phyloP scores from a whole-genome alignment of 345 rosid species.

The Atalantia buxifolia region DNA sequence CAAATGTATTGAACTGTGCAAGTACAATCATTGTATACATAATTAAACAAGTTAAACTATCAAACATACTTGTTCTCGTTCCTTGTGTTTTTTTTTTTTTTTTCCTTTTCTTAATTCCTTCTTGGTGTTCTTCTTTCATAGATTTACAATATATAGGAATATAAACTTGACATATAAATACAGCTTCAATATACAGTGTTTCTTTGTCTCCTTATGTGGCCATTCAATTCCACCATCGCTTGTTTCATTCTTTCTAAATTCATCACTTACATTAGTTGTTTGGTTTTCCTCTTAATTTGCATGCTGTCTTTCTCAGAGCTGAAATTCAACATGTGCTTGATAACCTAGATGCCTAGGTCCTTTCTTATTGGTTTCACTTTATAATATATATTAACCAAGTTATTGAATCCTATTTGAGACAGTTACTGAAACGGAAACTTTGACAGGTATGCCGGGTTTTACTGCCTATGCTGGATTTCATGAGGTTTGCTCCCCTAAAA shows the following conservation, averaged over 20 bases:
- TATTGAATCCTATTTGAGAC: not conserved
- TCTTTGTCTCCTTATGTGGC: not conserved
- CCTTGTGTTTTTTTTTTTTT: no score
- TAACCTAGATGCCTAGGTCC: not conserved
- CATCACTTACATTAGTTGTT: not conserved
- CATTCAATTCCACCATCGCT: not conserved
- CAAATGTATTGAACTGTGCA: not conserved
- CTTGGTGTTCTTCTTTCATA: not conserved
- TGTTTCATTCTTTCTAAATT: not conserved
- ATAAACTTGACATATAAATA: not conserved
- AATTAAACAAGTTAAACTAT: no score
- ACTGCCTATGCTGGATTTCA: slow-evolving; percentile 71
- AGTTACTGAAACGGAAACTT: not conserved
- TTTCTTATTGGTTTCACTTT: not conserved
- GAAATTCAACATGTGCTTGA: not conserved
- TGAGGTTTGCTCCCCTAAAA: slow-evolving; percentile 59
- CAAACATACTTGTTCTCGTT: no score
- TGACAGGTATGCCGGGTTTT: slow-evolving; percentile 71
- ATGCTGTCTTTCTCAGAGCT: not conserved
- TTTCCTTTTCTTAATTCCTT: not conserved
- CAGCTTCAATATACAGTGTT: not conserved
- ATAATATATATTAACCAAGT: not conserved
- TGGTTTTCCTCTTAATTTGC: not conserved
- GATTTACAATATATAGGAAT: not conserved
- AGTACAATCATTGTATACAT: not conserved